Base-by-base conservation (phyloP, 768 basidiomycete species). In the Leccinum subgranulosum region DNA sequence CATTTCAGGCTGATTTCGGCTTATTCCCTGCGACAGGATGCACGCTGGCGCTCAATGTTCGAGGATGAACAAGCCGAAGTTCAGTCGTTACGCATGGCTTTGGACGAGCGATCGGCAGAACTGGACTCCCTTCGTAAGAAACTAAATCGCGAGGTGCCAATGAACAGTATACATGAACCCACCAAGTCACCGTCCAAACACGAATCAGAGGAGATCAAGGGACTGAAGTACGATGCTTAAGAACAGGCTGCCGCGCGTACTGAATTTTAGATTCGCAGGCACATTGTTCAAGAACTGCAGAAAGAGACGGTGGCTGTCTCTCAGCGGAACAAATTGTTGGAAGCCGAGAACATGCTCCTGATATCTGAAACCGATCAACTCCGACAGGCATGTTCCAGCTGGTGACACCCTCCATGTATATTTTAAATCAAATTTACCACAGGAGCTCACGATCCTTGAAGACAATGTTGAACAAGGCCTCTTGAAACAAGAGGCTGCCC, bases 271-370 rank as follows among this genome's bases (percentile, higher is more conserved):
- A 15, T 51, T 53, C 17, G 1, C 59, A 92, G 90, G 73, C 87
- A 92, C 65, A 92, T 97, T 64, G 84, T 97, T 21, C 88, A 92
- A 67, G 90, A 94, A 64, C 77, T 97, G 41, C 90, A 91, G 66
- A 88, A 89, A 64, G 94, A 97, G 73, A 90, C 84, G 64, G 67
- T 83, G 3, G 74, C 79, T 25, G 69, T 81, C 1, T 72, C 80
- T 7, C 87, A 91, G 59, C 81, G 81, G 58, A 84, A 84, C 68
- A 85, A 87, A 64, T 68, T 86, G n/a, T 69, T 94, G 45, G 85
- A 87, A 69, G 82, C 86, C 11, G 92, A 93, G 74, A 93, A 94
- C 66, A 81, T 80, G 61, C 72, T 86, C 12, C 75, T 94, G 36
- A 65, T 81, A 27, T 78, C 85, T 11, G 71, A 74, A 51, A 67